Percentiles rank a stretch among this genome's conserved stretches.
Conservation (phyloP, 495 filamentous ascomycete species). For the Penicillium steckii region DNA sequence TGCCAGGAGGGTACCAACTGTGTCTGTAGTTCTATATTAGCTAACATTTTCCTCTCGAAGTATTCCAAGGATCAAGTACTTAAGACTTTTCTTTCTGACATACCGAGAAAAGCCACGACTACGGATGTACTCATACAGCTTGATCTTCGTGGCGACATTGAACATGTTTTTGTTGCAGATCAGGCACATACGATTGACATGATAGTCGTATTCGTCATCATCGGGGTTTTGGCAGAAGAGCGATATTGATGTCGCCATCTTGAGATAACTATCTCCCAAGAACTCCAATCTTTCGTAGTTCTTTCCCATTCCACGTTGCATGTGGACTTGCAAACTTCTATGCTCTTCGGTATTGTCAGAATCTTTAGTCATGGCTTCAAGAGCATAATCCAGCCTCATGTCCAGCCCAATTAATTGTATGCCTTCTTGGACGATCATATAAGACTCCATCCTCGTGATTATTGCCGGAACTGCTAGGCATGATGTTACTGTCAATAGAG, state of each 20-base stretch:
- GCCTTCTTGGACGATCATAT: conserved; percentile 75
- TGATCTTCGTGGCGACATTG: conserved; percentile 64
- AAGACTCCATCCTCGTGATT: conserved; percentile 78
- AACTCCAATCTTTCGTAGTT: conserved; percentile 97
- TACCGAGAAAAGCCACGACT: conserved; percentile 76
- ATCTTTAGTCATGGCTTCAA: conserved; percentile 94
- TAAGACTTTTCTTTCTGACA: too few relatives aligned
- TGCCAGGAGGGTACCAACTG: conserved; percentile 79
- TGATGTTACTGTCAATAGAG: conserved; percentile 60
- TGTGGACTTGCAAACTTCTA: conserved; percentile 64
- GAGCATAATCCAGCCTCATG: conserved; percentile 65
- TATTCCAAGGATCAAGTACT: too few relatives aligned
- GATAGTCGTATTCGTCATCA: conserved; percentile 81
- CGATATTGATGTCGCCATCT: conserved; percentile 90
- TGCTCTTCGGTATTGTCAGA: conserved; percentile 88
- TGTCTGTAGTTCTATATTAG: conserved; percentile 24
- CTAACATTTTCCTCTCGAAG: neutral
- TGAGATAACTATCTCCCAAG: conserved; percentile 89
- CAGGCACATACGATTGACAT: conserved; percentile 86
- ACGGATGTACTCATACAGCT: conserved; percentile 73
- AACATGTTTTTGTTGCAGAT: conserved; percentile 93
- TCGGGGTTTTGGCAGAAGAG: conserved; percentile 73
- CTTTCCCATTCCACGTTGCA: conserved; percentile 87
- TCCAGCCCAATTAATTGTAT: conserved; percentile 57
- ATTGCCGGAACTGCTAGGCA: conserved; percentile 78